phyloP scores from a whole-genome alignment of 768 basidiomycete genomes.

The Tricholoma bakamatsutake region DNA sequence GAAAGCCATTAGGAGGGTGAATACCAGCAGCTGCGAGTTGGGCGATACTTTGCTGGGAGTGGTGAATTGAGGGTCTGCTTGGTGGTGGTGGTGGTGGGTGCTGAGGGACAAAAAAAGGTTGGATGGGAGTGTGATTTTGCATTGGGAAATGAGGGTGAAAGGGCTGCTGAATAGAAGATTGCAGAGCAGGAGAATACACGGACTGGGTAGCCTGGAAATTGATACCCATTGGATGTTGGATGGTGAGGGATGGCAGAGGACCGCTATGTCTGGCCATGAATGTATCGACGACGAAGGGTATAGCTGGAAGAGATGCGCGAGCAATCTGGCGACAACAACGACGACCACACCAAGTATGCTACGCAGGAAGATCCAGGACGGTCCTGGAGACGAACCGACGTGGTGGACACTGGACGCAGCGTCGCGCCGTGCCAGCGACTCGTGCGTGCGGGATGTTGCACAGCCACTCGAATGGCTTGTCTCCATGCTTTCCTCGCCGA shows the following conservation, averaged over 20 bases:
- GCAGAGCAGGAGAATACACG: constrained; percentile 56
- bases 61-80: constrained; percentile 49
- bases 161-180: constrained; percentile 42
- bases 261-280: not conserved
- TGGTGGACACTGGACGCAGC: too few relatives aligned
- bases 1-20: constrained; percentile 47
- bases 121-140: constrained; percentile 55
- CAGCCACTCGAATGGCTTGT: constrained; percentile 1
- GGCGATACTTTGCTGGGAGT: constrained; percentile 52
- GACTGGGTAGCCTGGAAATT: constrained; percentile 28
- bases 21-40: constrained; percentile 59
- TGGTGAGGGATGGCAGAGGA: not conserved
- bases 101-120: constrained; percentile 53
- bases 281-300: too few relatives aligned
- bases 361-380: too few relatives aligned
- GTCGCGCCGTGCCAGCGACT: too few relatives aligned
- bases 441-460: too few relatives aligned
- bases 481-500: constrained; percentile 17
- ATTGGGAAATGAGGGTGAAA: constrained; percentile 53
- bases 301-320: too few relatives aligned
- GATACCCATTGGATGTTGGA: constrained; percentile 43
- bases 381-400: too few relatives aligned
- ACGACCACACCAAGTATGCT: too few relatives aligned
- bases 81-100: constrained; percentile 49
- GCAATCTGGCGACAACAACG: too few relatives aligned